phyloP scores from a whole-genome alignment of 768 basidiomycete species.

The Lactarius pseudohatsudake region DNA sequence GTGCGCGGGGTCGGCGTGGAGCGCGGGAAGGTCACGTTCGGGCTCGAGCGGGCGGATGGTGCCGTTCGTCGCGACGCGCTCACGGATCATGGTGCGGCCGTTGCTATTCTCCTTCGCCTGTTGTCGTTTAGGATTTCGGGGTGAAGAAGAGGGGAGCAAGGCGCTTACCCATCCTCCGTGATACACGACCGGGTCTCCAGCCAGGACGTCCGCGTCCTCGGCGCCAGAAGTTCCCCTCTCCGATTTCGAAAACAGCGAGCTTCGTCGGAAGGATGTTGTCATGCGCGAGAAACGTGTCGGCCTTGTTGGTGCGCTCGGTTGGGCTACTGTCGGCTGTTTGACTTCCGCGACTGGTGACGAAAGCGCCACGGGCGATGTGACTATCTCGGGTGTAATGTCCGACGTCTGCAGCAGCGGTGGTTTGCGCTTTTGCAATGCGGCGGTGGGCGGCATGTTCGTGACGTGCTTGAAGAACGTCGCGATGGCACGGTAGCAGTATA shows the following conservation, averaged over 20 bases:
- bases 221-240: background rate
- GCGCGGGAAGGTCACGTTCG: constrained; percentile 60
- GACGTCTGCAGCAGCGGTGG: background rate
- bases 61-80: constrained; percentile 81
- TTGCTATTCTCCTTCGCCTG: constrained; percentile 40
- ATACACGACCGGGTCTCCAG: constrained; percentile 66
- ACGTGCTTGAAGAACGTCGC: constrained; percentile 71
- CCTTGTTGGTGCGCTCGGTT: background rate
- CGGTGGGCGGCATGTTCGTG: constrained; percentile 46
- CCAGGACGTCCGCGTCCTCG: constrained; percentile 34
- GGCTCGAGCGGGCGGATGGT: constrained; percentile 77
- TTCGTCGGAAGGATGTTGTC: background rate
- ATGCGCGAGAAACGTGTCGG: background rate
- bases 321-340: background rate
- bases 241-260: background rate
- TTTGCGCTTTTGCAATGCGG: constrained; percentile 7
- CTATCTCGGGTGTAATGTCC: background rate
- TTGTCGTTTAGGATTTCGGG: background rate
- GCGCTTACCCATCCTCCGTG: constrained; percentile 44
- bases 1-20: constrained; percentile 59
- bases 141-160: background rate
- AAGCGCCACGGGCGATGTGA: background rate
- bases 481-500: constrained; percentile 78
- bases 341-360: background rate
- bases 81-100: constrained; percentile 68